Percentiles rank a stretch among this genome's conserved stretches.
Conservation (phyloP, 352 stramenopile species). For the Plasmopara muralis region DNA sequence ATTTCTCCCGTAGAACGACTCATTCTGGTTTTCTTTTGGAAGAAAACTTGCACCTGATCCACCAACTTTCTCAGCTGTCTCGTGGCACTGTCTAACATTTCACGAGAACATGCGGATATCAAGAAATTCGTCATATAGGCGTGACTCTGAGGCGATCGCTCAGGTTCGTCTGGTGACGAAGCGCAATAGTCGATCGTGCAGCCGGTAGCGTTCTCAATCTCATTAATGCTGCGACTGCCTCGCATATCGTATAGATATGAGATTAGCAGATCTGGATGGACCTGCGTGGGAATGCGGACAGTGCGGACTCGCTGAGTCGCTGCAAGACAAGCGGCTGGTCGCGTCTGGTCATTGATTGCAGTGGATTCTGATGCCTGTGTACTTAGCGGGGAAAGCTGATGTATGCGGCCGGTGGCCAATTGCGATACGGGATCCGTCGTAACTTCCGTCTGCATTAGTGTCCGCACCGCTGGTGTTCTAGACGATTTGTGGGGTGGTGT, state of each 20-base stretch:
- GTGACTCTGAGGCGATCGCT: constrained; percentile 20
- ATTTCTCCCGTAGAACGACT: neutral
- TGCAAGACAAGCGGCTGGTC: neutral
- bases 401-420: neutral
- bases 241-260: constrained; percentile 56
- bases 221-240: constrained; percentile 38
- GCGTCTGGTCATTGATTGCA: neutral
- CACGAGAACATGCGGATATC: constrained; percentile 34
- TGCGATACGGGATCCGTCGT: constrained; percentile 4
- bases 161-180: constrained; percentile 38
- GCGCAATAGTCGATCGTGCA: constrained; percentile 67
- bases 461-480: no score
- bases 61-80: constrained; percentile 37
- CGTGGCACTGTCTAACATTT: constrained; percentile 41
- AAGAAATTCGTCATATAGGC: constrained; percentile 57
- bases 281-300: constrained; percentile 45
- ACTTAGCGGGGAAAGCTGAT: neutral
- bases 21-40: constrained; percentile 38
- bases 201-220: constrained; percentile 38
- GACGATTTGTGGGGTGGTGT: no score
- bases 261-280: constrained; percentile 47
- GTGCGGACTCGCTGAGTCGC: constrained; percentile 41
- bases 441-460: no score
- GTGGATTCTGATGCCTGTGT: neutral
- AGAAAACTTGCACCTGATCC: constrained; percentile 39